Base-by-base conservation (phyloP, 768 basidiomycete genomes). In the Mycena leptocephala region DNA sequence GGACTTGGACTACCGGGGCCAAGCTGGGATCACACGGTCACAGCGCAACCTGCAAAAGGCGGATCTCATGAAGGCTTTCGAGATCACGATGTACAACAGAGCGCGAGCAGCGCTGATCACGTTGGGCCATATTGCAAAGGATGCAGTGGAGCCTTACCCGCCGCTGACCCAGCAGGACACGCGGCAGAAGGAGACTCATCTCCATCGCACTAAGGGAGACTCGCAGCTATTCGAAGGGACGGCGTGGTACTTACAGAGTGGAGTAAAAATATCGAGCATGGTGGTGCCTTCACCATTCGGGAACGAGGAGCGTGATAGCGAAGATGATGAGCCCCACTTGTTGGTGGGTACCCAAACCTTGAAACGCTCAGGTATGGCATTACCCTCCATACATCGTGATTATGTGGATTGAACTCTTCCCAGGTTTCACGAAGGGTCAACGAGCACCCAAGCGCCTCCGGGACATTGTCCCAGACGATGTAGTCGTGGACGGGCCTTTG, bases 221-320 rank as follows among this genome's bases (percentile, higher is more conserved):
- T 76, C 75, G 10, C 64, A 58, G 7, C 18, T 76, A 22, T 76
- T 76, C 24, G 74, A 76, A 26, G 74, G 74, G 32, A 76, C 63
- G 18, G 74, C 69, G 2, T 76, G 74, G 74, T 71, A 76, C 22
- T 32, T 76, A 8, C 75, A 76, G 65, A 72, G 56, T 30, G 75
- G 64, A 20, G 28, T 39, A 22, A 61, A n/a, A 18, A 35, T 61
- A 26, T 69, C 68, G 18, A 13, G 16, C 6, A 46, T 20, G 16
- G 56, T 55, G 41, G 30, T 13, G 30, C 67, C 70, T 7, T n/a
- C 24, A 6, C n/a, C 32, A 10, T 11, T 48, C 26, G 68, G 0
- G 2, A 37, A 46, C 5, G 28, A 16, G 35, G 46, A 26, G 41
- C 18, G 11, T 18, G 56, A 65, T 28, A 51, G 18, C n/a, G 51